These are phyloP conservation scores for Prinsepia uniflora DNA, from an alignment of 306 rosid genomes.

Conservation along the genomic window DNA sequence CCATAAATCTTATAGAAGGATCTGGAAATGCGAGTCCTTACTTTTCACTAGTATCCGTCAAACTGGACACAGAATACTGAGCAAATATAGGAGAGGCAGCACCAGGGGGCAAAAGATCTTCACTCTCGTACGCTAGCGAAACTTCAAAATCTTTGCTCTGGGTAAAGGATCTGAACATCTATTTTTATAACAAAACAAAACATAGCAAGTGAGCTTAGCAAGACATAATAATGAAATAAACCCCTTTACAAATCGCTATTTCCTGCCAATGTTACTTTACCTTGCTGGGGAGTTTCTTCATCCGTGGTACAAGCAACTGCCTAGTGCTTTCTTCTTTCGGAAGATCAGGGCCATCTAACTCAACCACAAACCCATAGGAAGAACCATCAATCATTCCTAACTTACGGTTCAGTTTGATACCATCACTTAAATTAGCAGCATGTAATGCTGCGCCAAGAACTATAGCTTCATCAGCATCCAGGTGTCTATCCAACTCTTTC, in stretches of 20 bases:
- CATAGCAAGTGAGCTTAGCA: conserved; percentile 21
- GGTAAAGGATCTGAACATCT: conserved; percentile 80
- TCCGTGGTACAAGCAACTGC: conserved; percentile 74
- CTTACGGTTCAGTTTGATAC: conserved; percentile 94
- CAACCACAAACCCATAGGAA: conserved; percentile 70
- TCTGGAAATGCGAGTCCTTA: conserved; percentile 41
- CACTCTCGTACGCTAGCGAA: conserved; percentile 78
- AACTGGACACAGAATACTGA: conserved; percentile 67
- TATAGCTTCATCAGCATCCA: conserved; percentile 96
- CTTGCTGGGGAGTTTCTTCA: conserved; percentile 94
- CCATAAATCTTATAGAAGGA: conserved; percentile 22
- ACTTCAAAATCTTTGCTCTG: conserved; percentile 89
- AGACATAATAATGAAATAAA: conserved; percentile 14
- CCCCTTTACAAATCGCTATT: conserved; percentile 16
- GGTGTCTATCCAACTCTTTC: conserved; percentile 89
- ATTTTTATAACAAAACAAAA: conserved; percentile 23
- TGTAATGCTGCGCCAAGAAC: conserved; percentile 89
- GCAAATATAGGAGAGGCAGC: conserved; percentile 58
- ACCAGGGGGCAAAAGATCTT: conserved; percentile 76
- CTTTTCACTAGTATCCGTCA: conserved; percentile 80
- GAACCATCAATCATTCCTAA: conserved; percentile 99
- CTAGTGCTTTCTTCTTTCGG: conserved; percentile 65
- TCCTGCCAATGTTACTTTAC: conserved; percentile 35
- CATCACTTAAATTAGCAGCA: conserved; percentile 97
- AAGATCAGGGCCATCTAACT: conserved; percentile 74